Base-by-base conservation (phyloP, 441 rosid species). In the Syzygium syzygioides region DNA sequence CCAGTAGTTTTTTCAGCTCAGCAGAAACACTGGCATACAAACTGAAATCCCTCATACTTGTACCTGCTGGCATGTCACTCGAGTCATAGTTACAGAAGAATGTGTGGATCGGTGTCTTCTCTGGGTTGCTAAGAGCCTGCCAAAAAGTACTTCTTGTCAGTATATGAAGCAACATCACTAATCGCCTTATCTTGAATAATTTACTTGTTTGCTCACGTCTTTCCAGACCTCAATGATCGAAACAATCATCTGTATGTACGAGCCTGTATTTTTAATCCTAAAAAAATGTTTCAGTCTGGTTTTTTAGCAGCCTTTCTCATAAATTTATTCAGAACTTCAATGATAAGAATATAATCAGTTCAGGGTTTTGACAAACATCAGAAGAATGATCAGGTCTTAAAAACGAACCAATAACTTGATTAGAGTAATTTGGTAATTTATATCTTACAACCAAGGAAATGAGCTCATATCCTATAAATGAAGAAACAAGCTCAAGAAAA, bases 111-210 rank as follows among this genome's bases (percentile, higher is more conserved):
- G n/a, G n/a, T n/a, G n/a, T n/a, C n/a, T n/a, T n/a, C n/a, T n/a
- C n/a, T n/a, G n/a, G n/a, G n/a, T n/a, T n/a, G n/a, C n/a, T n/a
- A n/a, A n/a, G n/a, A n/a, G n/a, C n/a, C n/a, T n/a, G n/a, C n/a
- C n/a, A n/a, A n/a, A n/a, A n/a, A 88, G 89, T 87, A 66, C 68
- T 66, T 48, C 19, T 55, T 41, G 86, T 90, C 86, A 90, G 91
- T 84, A 55, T 32, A 5, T 53, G 45, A 20, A 30, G 26, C 86
- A 85, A 48, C 37, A 55, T 85, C 59, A 55, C 56, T n/a, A 45
- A 55, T 30, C 28, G n/a, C 10, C n/a, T 30, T 85, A 28, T 55
- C 18, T 85, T 55, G 37, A 41, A 50, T 85, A 12, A 53, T 56
- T 15, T 28, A 20, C n/a, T 85, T 85, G 14, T 34, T 34, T 37